These are phyloP conservation scores for Fraxinus dipetala DNA, from an alignment of 305 asterid genomes.

Conservation along the genomic window DNA sequence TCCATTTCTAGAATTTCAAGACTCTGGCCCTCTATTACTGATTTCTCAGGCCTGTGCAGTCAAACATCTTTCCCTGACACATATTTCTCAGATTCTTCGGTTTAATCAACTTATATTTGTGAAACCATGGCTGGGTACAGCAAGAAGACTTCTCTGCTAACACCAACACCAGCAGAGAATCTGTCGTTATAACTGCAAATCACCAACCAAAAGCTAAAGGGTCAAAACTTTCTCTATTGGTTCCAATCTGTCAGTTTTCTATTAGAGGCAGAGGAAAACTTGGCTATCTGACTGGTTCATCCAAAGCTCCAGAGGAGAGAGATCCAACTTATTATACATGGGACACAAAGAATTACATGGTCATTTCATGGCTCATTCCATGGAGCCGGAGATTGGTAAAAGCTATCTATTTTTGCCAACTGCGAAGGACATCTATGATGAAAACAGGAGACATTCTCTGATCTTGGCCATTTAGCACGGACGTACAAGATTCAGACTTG, in stretches of 20 bases:
- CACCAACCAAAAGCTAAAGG: neutral
- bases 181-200: neutral
- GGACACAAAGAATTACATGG: neutral
- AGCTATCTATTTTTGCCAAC: neutral
- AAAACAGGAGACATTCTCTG: neutral
- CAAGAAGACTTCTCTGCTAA: neutral
- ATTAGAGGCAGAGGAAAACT: neutral
- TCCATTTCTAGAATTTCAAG: neutral
- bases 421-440: neutral
- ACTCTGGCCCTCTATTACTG: neutral
- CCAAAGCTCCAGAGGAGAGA: neutral
- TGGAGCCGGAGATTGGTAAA: neutral
- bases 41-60: neutral
- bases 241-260: neutral
- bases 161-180: neutral
- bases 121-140: neutral
- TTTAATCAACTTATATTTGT: neutral
- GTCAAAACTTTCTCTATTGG: neutral
- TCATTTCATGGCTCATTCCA: neutral
- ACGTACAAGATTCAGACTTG: neutral
- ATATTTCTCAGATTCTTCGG: neutral
- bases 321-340: neutral
- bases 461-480: neutral
- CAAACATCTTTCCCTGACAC: neutral
- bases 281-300: neutral